Percentiles rank a stretch among this genome's conserved stretches.
Conservation (phyloP, 176 grass and related monocot species). For the Oryza meyeriana region DNA sequence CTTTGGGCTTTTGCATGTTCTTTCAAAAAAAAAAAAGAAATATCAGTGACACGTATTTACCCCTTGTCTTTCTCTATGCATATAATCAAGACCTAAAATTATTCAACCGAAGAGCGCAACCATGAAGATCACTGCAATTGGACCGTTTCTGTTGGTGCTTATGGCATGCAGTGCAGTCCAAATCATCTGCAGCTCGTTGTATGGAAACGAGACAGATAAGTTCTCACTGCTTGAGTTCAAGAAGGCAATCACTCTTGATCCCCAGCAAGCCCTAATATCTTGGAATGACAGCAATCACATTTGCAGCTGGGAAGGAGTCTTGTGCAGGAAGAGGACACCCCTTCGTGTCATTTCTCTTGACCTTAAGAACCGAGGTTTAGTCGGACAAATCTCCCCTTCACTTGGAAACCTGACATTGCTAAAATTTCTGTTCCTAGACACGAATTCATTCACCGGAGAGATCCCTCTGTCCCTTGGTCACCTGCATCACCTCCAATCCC, state of each 20-base stretch:
- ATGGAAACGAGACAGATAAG: no score
- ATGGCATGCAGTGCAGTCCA: no score
- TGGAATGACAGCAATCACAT: slow-evolving; percentile 44
- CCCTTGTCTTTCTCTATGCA: no score
- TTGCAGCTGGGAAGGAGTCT: slow-evolving; percentile 40
- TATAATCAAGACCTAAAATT: no score
- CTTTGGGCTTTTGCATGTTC: no score
- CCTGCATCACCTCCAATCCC: not conserved
- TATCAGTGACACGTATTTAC: no score
- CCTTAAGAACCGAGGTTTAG: slow-evolving; percentile 23
- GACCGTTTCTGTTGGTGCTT: no score
- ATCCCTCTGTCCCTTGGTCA: slow-evolving; percentile 39
- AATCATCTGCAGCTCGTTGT: no score
- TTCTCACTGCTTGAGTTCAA: slow-evolving; percentile 29
- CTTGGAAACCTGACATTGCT: slow-evolving; percentile 35
- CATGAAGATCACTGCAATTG: no score
- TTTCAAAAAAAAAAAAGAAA: no score
- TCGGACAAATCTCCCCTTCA: slow-evolving; percentile 29
- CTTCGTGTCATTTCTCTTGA: slow-evolving; percentile 17
- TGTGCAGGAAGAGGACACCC: not conserved
- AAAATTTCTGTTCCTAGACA: not conserved
- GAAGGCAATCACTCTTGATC: slow-evolving; percentile 11
- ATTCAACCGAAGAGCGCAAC: no score
- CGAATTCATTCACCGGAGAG: not conserved
- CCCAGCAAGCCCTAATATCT: slow-evolving; percentile 21